Base-by-base conservation (phyloP, 2,329 filamentous ascomycete species). In the Nothomitra cinnamomea region DNA sequence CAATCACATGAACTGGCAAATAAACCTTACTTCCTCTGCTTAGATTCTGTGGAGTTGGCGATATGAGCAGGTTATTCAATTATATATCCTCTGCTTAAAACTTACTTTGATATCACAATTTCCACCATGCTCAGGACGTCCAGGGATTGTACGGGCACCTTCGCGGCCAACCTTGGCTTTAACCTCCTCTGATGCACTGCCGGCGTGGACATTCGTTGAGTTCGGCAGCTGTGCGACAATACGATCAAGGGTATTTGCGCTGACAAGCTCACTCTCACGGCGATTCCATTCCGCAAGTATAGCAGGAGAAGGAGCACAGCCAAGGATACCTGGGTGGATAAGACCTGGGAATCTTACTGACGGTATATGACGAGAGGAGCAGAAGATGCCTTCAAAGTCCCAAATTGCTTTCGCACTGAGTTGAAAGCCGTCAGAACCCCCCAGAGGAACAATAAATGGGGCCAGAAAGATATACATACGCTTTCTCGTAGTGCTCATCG, bases 311-410 rank as follows among this genome's bases (percentile, higher is more conserved):
- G 89, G 89, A 0, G 89, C 89, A 62, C 87, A 94, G 17, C 89
- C 89, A 8, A 95, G 72, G 58, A 95, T 95, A 2, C 89, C 89
- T 0, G 89, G 89, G 65, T 95, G 89, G 63, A 95, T 94, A 32
- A 95, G 74, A 0, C 89, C 87, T 0, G 88, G 80, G 64, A 95
- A 95, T 42, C 86, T 83, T 42, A 95, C 88, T 57, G 85, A 83
- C 0, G 87, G 87, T 57, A 92, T 87, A 65, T 95, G 89, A 15
- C 88, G 79, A 5, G 84, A 89, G 2, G 84, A 84, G 70, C 87
- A 94, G 69, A 85, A 81, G 60, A 85, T 85, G 53, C 82, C 82
- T 67, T 85, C 81, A 57, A 85, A 85, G 65, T 85, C 82, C 82
- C 82, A 85, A 61, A 85, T 85, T 1, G 82, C 82, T 56, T 83